Evolutionary conservation across 1,139 yeast genomes (phyloP).

Genomic region (Saccharomycopsis hybrid): DNA sequence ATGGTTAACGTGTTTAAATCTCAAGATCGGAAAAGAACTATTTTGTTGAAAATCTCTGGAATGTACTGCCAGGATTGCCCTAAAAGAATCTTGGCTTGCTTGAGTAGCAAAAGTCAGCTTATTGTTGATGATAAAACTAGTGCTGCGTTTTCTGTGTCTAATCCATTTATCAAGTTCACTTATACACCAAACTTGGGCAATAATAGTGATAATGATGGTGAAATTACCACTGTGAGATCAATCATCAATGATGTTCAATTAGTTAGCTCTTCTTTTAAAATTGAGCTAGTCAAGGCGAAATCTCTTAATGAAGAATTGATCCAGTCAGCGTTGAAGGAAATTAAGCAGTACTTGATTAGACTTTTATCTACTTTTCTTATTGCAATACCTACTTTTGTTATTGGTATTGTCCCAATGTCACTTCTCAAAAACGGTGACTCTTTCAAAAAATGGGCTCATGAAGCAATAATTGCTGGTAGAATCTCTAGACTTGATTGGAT

Average conservation of each 20-base stretch:
- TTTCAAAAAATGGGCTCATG: conserved; percentile 49
- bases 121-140: neutral
- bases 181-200: neutral
- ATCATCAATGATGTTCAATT: neutral
- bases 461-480: conserved; percentile 59
- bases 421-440: conserved; percentile 40
- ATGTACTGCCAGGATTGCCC: conserved; percentile 74
- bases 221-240: neutral
- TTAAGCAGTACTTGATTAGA: conserved; percentile 40
- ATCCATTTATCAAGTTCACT: neutral
- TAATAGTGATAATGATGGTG: too few relatives aligned
- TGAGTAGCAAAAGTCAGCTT: conserved; percentile 36
- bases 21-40: conserved; percentile 41
- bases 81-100: conserved; percentile 41
- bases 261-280: conserved; percentile 38
- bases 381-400: conserved; percentile 63
- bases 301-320: conserved; percentile 61
- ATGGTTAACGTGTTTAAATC: neutral
- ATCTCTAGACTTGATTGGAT: conserved; percentile 63
- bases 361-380: conserved; percentile 43
- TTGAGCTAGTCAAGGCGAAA: conserved; percentile 50
- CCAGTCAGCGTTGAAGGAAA: conserved; percentile 44
- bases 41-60: conserved; percentile 54
- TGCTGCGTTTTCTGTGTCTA: neutral
- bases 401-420: conserved; percentile 67